Base-by-base conservation (phyloP, 2,329 filamentous ascomycete species). In the Botrytis porri region DNA sequence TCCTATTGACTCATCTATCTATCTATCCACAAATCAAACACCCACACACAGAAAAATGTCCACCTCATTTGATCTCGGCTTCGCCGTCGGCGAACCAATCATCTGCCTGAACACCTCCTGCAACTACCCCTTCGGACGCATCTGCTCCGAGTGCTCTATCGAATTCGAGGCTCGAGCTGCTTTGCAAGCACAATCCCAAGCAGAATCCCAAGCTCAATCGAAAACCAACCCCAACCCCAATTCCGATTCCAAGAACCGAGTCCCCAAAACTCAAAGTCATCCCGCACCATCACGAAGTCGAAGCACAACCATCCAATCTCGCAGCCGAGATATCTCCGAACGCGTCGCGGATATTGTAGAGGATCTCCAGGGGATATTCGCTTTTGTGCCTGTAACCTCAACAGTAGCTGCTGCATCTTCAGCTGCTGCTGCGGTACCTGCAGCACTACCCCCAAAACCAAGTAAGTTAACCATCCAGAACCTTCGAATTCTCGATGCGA, bases 91-190 rank as follows among this genome's bases (percentile, higher is more conserved):
- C 18, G 74, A 74, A 41, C 76, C 74, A 45, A 54, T 71, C 20
- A 67, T 72, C 8, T 77, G 76, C 41, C 65, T 71, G n/a, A 51
- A 76, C 43, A 45, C 63, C 18, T 43, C 74, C 4, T 77, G 75
- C 29, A 65, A 67, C 2, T 77, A 66, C 57, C 76, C 75, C 4
- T 74, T 71, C 45, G 76, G 76, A 35, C 60, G 73, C 0, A 39
- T 61, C 1, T 77, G 76, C 59, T 4, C 20, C 4, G 20, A 63
- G 8, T 77, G 76, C 54, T 43, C 18, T 0, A 20, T 12, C 1
- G 69, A 51, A 57, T 37, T 57, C 3, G 35, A 57, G 1, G 16
- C n/a, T 22, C 61, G 60, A 12, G 37, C 43, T 25, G 18, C 10
- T 48, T 8, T 45, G 1, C 51, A 18, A 4, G 37, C 37, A 10